Conservation (phyloP, 1,284 basidiomycete species). For the Rhodotorula sp. region DNA sequence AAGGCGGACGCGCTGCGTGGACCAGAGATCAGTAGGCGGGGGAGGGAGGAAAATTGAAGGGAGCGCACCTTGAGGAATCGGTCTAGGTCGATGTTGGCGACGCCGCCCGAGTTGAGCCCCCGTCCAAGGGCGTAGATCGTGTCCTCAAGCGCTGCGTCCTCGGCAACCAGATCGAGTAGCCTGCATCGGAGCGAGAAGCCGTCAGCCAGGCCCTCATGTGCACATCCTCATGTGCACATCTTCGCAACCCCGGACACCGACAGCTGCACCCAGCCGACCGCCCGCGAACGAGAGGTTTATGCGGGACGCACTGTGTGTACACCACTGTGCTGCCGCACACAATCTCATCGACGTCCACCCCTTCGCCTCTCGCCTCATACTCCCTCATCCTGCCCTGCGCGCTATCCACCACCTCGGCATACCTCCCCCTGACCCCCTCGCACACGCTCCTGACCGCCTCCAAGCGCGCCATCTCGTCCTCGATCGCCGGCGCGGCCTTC, state of each 20-base stretch:
- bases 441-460: constrained; percentile 95
- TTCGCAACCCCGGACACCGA: too few relatives aligned
- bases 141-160: constrained; percentile 97
- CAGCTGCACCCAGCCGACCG: too few relatives aligned
- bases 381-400: constrained; percentile 70
- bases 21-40: neutral
- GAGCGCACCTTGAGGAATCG: constrained; percentile 75
- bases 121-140: constrained; percentile 96
- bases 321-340: constrained; percentile 93
- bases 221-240: too few relatives aligned
- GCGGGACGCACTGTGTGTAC: constrained; percentile 79
- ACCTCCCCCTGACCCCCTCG: constrained; percentile 68
- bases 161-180: constrained; percentile 91
- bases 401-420: constrained; percentile 64
- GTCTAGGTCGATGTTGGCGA: constrained; percentile 77
- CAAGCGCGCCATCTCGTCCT: constrained; percentile 93
- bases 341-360: constrained; percentile 80
- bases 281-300: neutral
- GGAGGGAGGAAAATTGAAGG: constrained; percentile 15
- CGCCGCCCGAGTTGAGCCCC: constrained; percentile 77
- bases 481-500: constrained; percentile 85
- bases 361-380: constrained; percentile 71
- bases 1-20: constrained; percentile 71
- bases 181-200: constrained; percentile 55
- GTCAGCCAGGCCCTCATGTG: neutral